Evolutionary conservation across 306 rosid species (phyloP), one percentile per base, ranked within the genome.

Genomic region (Quercus variabilis): DNA sequence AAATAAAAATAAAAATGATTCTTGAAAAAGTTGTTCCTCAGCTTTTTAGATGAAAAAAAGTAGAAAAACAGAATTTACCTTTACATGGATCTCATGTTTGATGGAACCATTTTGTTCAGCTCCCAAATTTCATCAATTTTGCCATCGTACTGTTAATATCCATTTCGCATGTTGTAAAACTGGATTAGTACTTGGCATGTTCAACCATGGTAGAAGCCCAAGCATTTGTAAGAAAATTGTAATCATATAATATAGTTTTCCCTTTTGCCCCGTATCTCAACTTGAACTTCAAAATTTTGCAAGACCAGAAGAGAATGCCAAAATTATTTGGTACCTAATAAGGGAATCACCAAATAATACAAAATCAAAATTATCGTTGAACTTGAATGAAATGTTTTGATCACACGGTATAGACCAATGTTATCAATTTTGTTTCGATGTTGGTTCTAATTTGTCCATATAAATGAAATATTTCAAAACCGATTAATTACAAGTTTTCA

Each of bases 101-200:
- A 95, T 90, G 41, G 95, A 87, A 51, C 94, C 94, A 75, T 95
- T 92, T 4, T 91, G 90, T 86, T 91, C 92, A 81, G 96, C 97
- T 73, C 95, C 95, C 76, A 95, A 8, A 72, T 62, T 90, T 65
- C 87, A 91, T 91, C 74, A 90, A 76, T 76, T 88, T 93, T 35
- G 86, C 74, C 73, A 85, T 85, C 21, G 92, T 71, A 83, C 69
- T 85, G 76, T 85, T 90, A 71, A 95, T 85, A 88, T 56, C 83
- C 94, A 68, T 84, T 89, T 88, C 90, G 92, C 72, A 77, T 28
- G 23, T 95, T 92, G 87, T 38, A 72, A 88, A 78, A 76, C 64
- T 71, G 49, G 55, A 77, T 84, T 81, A 82, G 79, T 73, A 49
- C 14, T 38, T 68, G 4, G 28, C 55, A 46, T 73, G 63, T 79